phyloP scores from a whole-genome alignment of 129 eudicot genomes.

The Centrapalus pauciflorus region DNA sequence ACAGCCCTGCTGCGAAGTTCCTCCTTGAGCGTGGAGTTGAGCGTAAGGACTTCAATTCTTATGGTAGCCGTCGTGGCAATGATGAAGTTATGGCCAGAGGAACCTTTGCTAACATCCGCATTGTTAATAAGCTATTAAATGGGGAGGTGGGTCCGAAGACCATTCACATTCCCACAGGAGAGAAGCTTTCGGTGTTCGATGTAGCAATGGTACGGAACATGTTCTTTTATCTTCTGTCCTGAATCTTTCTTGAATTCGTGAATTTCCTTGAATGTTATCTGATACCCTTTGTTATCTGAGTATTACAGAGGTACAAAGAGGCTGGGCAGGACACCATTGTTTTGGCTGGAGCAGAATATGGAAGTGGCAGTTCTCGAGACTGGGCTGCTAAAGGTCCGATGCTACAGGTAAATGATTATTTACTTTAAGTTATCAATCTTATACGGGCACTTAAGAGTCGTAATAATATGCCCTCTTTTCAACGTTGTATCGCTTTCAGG shows the following conservation, averaged over 20 bases:
- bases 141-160: constrained; percentile 98
- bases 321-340: constrained; percentile 83
- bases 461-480: too few relatives aligned
- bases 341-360: constrained; percentile 95
- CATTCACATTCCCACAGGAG: constrained; percentile 88
- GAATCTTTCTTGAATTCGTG: too few relatives aligned
- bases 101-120: constrained; percentile 91
- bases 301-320: constrained; percentile 74
- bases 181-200: constrained; percentile 78
- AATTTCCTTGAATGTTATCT: background rate
- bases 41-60: constrained; percentile 87
- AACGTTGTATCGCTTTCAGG: constrained; percentile 56
- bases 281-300: background rate
- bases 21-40: constrained; percentile 92
- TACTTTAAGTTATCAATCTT: background rate
- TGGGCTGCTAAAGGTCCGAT: constrained; percentile 99
- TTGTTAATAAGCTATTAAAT: constrained; percentile 86
- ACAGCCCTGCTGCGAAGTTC: constrained; percentile 94
- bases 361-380: constrained; percentile 95
- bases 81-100: constrained; percentile 98
- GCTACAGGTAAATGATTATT: constrained; percentile 54
- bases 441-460: background rate
- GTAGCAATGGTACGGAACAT: constrained; percentile 65
- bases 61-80: constrained; percentile 97
- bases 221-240: background rate